Base-by-base conservation (phyloP, 106 monocot genomes). In the Xerophyta viscosa region DNA sequence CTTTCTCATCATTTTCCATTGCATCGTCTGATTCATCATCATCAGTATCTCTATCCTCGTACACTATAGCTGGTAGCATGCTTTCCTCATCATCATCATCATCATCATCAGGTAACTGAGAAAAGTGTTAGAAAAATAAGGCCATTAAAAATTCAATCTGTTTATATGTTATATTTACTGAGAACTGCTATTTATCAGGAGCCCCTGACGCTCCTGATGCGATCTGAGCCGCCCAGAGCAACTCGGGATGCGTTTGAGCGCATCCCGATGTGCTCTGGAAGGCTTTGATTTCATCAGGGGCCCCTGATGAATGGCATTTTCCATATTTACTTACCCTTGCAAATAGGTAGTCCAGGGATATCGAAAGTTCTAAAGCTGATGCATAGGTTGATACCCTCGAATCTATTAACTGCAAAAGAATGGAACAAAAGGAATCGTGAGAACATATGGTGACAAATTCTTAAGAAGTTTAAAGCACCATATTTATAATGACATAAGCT, bases 321-420 rank as follows among this genome's bases (percentile, higher is more conserved):
- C n/a, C n/a, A n/a, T n/a, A n/a, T n/a, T 12, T 33, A 21, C 1
- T 22, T 48, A 91, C 91, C 65, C 48, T 64, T 2, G 51, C 51
- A 30, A 74, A 79, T 24, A 82, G 52, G 54, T 64, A 57, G 70
- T 92, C 91, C 37, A 92, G 29, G 53, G 67, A 71, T 27, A 82
- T 63, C 0, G 86, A 81, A 14, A 91, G 78, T 29, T 78, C 74
- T n/a, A 82, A 61, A 31, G 82, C 79, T 7, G 67, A 67, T 21
- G 66, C 70, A 65, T 72, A 82, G 23, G 86, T 86, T 36, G 91
- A 86, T 30, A 66, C 62, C 52, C 91, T 92, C 31, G 86, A 66
- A 46, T 86, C 82, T 45, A 92, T 86, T 22, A 86, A 66, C 91
- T 92, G 72, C 49, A 53, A 29, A 8, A 28, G n/a, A 37, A 53